A percentile compares a stretch with the other conserved stretches of the same genome.
Evolutionary conservation across 139 green algal genomes (phyloP).

Genomic region (Coelastrella sp.): DNA sequence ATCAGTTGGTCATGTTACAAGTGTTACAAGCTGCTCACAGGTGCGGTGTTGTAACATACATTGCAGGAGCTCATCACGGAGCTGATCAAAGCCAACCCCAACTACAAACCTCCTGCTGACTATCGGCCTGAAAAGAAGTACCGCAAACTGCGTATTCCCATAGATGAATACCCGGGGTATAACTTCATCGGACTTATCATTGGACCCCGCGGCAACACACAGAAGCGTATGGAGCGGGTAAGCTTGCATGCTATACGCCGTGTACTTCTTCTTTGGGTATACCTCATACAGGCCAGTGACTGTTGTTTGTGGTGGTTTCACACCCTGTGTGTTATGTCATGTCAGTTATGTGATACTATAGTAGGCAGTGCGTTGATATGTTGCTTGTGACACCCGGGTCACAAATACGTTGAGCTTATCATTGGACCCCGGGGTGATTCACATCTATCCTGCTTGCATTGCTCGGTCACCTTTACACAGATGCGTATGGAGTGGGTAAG

Average conservation of each 20-base stretch:
- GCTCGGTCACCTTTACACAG: too few species aligned
- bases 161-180: conserved; percentile 89
- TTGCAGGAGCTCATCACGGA: conserved; percentile 64
- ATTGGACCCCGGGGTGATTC: conserved; percentile 90
- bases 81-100: conserved; percentile 90
- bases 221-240: conserved; percentile 52
- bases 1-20: too few species aligned
- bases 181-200: conserved; percentile 99
- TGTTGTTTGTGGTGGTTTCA: too few species aligned
- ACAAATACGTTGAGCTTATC: conserved; percentile 99
- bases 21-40: neutral
- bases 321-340: too few species aligned
- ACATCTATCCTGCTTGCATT: too few species aligned
- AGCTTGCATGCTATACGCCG: neutral
- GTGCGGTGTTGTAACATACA: neutral
- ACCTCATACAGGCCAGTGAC: too few species aligned
- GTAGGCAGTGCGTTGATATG: too few species aligned
- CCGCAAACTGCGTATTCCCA: conserved; percentile 89
- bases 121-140: conserved; percentile 76
- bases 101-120: conserved; percentile 90
- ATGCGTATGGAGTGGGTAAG: too few species aligned
- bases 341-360: too few species aligned
- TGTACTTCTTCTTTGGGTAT: too few species aligned
- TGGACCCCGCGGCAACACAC: conserved; percentile 94
- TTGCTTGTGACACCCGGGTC: conserved; percentile 55